These are phyloP conservation scores for Triticum urartu DNA, from an alignment of 176 grass and related monocot species.

Conservation along the genomic window DNA sequence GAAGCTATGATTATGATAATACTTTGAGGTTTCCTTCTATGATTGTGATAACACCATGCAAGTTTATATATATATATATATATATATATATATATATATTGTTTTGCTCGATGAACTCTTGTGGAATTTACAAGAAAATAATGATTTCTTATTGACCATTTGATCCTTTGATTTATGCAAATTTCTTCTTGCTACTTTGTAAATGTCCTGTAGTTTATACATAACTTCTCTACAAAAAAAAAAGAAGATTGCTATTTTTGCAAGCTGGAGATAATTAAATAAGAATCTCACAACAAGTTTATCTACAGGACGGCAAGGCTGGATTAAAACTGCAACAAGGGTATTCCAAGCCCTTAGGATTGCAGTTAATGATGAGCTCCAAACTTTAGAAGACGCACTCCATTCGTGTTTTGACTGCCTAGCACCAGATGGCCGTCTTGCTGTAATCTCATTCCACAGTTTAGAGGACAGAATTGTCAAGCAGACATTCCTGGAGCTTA, in stretches of 20 bases:
- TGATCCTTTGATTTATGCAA: neutral
- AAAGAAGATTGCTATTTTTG: neutral
- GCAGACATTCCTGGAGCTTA: constrained; percentile 75
- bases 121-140: neutral
- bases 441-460: constrained; percentile 90
- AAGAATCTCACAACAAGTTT: constrained; percentile 1
- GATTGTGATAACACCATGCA: neutral
- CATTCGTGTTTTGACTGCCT: constrained; percentile 83
- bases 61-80: too few relatives aligned
- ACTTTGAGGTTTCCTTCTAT: neutral
- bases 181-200: neutral
- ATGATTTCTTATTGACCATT: neutral
- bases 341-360: constrained; percentile 92
- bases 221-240: neutral
- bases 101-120: neutral
- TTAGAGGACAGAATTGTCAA: constrained; percentile 93
- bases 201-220: neutral
- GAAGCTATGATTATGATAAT: neutral
- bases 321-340: constrained; percentile 93
- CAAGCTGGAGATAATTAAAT: neutral
- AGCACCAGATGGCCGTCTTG: constrained; percentile 66
- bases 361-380: constrained; percentile 83
- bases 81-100: too few relatives aligned
- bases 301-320: constrained; percentile 78
- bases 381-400: constrained; percentile 69